Percentiles rank a stretch among this genome's conserved stretches.
These are phyloP conservation scores for Calonectria honghensis DNA, from an alignment of 2,329 filamentous ascomycete genomes.

Conservation along the genomic window DNA sequence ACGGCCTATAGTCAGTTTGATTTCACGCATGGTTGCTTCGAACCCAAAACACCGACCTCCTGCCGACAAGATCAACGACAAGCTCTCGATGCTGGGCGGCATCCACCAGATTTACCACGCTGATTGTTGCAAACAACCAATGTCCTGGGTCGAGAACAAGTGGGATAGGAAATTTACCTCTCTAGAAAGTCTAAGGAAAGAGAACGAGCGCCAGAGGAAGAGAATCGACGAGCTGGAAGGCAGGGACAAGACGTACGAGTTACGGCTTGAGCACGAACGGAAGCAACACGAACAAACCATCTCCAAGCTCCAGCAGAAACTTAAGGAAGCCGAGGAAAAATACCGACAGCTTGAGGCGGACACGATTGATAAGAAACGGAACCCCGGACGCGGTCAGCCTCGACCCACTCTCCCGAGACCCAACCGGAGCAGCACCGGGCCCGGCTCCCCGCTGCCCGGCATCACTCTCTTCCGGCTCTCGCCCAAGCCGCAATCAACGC, in stretches of 20 bases:
- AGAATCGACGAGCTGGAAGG: constrained; percentile 61
- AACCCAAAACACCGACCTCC: constrained; percentile 58
- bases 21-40: constrained; percentile 59
- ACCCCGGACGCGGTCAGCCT: constrained; percentile 42
- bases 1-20: constrained; percentile 63
- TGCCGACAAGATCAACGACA: constrained; percentile 62
- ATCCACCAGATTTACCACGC: constrained; percentile 69
- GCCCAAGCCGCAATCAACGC: constrained; percentile 52
- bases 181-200: constrained; percentile 55
- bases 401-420: constrained; percentile 48
- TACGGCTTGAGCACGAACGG: constrained; percentile 61
- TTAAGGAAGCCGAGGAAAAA: constrained; percentile 60
- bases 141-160: constrained; percentile 60
- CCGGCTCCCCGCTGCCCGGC: constrained; percentile 39
- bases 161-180: constrained; percentile 61
- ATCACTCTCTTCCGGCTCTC: constrained; percentile 44
- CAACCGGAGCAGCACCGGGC: constrained; percentile 40
- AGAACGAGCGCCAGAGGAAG: constrained; percentile 59
- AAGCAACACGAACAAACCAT: constrained; percentile 59
- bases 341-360: constrained; percentile 57
- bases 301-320: constrained; percentile 58
- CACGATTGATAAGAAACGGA: constrained; percentile 48
- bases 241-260: constrained; percentile 64
- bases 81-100: constrained; percentile 66
- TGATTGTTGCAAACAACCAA: constrained; percentile 65